Evolutionary conservation across 148 eudicot genomes (phyloP).

Genomic region (Amaranthus cruentus): DNA sequence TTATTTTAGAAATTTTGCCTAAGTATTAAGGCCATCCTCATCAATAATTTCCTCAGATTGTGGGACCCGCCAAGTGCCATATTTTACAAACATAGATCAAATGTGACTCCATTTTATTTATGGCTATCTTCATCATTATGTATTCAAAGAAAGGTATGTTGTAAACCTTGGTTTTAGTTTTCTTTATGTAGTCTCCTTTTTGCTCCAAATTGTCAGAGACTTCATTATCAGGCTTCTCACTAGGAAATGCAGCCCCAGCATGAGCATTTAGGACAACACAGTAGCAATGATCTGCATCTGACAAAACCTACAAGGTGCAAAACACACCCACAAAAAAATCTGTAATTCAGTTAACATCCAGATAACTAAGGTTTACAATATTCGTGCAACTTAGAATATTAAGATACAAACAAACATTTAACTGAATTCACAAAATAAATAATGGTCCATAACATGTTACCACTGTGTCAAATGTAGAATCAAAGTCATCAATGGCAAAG

Average conservation of each 20-base stretch:
- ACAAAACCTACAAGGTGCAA: conserved; percentile 64
- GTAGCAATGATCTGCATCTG: conserved; percentile 93
- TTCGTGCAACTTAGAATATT: neutral
- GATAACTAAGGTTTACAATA: neutral
- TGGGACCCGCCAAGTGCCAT: neutral
- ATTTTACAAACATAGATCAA: neutral
- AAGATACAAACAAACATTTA: neutral
- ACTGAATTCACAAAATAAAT: neutral
- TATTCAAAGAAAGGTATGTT: conserved; percentile 1
- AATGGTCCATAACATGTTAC: conserved; percentile 33
- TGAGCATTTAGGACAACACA: conserved; percentile 93
- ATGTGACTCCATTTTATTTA: neutral
- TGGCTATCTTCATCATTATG: neutral
- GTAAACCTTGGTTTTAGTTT: conserved; percentile 60
- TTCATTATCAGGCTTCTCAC: conserved; percentile 35
- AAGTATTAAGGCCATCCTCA: neutral
- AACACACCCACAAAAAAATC: neutral
- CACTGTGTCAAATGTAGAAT: conserved; percentile 97
- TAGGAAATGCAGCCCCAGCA: conserved; percentile 91
- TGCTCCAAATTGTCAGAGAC: conserved; percentile 33
- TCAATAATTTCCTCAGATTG: too few species aligned
- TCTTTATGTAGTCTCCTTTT: conserved; percentile 36
- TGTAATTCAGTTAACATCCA: neutral
- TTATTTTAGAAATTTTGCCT: neutral
- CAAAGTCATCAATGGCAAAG: conserved; percentile 98